These are phyloP conservation scores for Mucuna pruriens DNA, from an alignment of 306 rosid species.

Conservation along the genomic window DNA sequence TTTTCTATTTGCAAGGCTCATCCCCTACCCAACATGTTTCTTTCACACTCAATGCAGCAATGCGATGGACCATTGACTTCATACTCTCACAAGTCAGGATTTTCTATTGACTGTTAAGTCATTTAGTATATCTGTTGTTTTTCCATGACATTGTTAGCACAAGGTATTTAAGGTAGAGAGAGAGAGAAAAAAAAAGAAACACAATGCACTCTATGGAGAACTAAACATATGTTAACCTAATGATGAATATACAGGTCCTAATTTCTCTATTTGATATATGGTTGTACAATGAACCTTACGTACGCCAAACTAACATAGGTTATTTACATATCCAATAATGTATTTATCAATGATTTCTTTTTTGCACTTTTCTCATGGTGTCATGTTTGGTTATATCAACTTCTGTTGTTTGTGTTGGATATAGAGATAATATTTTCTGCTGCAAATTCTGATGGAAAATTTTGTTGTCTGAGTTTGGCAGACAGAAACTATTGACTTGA, in stretches of 20 bases:
- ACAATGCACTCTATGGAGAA: background rate
- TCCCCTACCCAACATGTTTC: background rate
- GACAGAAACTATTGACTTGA: conserved; percentile 87
- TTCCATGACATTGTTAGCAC: background rate
- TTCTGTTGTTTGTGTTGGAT: conserved; percentile 16
- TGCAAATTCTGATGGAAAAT: conserved; percentile 18
- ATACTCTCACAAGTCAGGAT: background rate
- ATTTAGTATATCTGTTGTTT: background rate
- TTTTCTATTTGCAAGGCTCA: background rate
- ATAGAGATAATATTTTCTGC: conserved; percentile 11
- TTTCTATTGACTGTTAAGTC: background rate
- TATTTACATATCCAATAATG: background rate
- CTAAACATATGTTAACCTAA: background rate
- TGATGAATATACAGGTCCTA: background rate
- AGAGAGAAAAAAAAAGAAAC: background rate
- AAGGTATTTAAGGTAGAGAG: background rate
- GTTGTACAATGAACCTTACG: background rate
- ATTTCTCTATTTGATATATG: background rate
- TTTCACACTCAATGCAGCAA: background rate
- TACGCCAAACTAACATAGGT: background rate
- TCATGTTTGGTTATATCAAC: background rate
- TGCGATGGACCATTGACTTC: background rate
- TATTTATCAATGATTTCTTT: background rate
- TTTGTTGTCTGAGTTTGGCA: conserved; percentile 50
- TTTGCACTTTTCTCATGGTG: background rate